Evolutionary conservation across 495 filamentous ascomycete species (phyloP), one percentile per base, ranked within the genome.

Genomic region (Daldinia decipiens): DNA sequence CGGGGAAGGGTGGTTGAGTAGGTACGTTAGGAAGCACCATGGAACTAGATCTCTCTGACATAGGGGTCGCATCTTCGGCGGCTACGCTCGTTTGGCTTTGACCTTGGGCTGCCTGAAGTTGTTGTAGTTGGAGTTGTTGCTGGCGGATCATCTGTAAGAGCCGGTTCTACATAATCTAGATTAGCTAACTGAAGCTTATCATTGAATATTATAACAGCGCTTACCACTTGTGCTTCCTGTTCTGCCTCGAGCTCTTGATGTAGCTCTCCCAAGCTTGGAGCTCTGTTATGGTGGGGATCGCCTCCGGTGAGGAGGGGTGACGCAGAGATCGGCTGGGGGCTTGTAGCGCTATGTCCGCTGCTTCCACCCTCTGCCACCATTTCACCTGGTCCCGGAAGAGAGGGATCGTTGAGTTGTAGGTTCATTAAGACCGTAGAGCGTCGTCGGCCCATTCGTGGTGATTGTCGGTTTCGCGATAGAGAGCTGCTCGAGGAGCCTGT

Each of bases 221-320:
- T 50, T 81, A 93, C 91, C 78, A 99, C 95, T 81, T 97, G 95
- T 11, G 89, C 93, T 79, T 99, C 95, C 78, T 97, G 94, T 77
- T 99, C 95, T 55, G 91, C 92, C 79, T 99, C 95, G 6, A 98
- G 83, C 76, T 97, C 93, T 73, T 99, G 95, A 76, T 98, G 94
- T 39, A 99, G 84, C 79, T 98, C 95, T n/a, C 95, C 95, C 50
- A 98, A 79, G 62, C 92, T 97, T 1, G 93, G 93, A 8, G 91
- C 81, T 9, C 86, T 83, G 60, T 78, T 77, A 67, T 92, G 91
- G 69, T 89, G 88, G 7, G 88, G 86, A 67, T 88, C 86, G 19
- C 84, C 84, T 12, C 81, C 85, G 34, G 80, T 80, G 29, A 89
- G 83, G 36, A 86, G 82, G 13, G 90, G 89, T 36, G 87, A 91